These are phyloP conservation scores for Hemerocallis citrina DNA, from an alignment of 106 monocot species.

Conservation along the genomic window DNA sequence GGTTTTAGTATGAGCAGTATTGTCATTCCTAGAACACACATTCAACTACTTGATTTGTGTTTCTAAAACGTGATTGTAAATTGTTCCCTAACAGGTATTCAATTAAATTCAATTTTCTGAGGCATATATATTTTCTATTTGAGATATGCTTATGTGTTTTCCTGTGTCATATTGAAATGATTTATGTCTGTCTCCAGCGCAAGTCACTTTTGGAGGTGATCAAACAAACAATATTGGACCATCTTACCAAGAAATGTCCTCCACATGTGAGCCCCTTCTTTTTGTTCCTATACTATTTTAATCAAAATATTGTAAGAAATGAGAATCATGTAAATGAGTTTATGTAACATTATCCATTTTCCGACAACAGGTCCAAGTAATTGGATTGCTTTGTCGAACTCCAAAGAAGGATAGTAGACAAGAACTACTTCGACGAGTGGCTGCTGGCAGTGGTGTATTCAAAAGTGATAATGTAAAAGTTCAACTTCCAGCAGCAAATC, in stretches of 20 bases:
- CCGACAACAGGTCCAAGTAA: constrained; percentile 77
- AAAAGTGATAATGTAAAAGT: constrained; percentile 73
- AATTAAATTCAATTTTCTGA: no score
- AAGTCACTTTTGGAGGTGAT: constrained; percentile 90
- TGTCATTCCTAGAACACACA: no score
- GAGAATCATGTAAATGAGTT: no score
- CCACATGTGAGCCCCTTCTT: constrained; percentile 65
- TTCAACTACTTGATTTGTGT: no score
- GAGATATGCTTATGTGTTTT: neutral
- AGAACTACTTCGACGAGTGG: constrained; percentile 86
- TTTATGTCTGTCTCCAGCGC: constrained; percentile 40
- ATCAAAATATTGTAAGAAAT: neutral
- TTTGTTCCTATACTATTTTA: neutral
- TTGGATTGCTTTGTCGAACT: constrained; percentile 92
- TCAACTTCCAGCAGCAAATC: constrained; percentile 86
- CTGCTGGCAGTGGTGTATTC: constrained; percentile 91
- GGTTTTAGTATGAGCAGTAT: no score
- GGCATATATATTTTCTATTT: neutral
- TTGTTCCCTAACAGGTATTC: no score
- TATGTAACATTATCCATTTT: neutral
- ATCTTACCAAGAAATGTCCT: constrained; percentile 89
- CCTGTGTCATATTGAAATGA: constrained; percentile 1
- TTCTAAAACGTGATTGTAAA: no score
- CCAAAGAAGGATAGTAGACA: constrained; percentile 80
- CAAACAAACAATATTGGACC: constrained; percentile 87